These are phyloP conservation scores for Ceratocystis smalleyi DNA, from an alignment of 2,329 filamentous ascomycete genomes.

Conservation along the genomic window DNA sequence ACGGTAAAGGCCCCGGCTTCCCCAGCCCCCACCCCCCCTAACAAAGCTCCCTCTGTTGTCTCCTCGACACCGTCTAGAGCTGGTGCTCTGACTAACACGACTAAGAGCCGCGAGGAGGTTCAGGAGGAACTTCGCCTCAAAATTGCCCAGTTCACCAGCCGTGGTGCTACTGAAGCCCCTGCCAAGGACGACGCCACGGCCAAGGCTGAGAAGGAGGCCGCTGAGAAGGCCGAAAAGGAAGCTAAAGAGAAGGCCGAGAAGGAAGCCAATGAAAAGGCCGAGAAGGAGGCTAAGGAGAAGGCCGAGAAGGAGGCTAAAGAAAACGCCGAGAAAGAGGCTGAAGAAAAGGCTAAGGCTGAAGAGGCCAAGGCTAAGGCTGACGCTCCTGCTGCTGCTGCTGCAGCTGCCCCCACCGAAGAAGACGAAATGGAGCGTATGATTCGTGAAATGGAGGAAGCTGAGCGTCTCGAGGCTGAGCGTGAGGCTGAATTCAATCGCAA, in stretches of 20 bases:
- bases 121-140: constrained; percentile 69
- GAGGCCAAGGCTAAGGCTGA: constrained; percentile 18
- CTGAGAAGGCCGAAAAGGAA: constrained; percentile 22
- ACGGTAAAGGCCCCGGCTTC: constrained; percentile 43
- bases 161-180: constrained; percentile 8
- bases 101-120: constrained; percentile 67
- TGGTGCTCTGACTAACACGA: constrained; percentile 49
- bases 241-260: constrained; percentile 26
- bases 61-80: constrained; percentile 64
- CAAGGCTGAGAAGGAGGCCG: constrained; percentile 22
- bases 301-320: constrained; percentile 22
- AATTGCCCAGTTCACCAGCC: constrained; percentile 45
- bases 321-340: constrained; percentile 16
- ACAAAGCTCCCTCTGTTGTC: constrained; percentile 54
- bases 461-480: constrained; percentile 27
- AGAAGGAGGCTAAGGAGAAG: constrained; percentile 23
- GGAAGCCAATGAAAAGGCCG: constrained; percentile 27
- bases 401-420: constrained; percentile 26
- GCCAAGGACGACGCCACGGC: constrained; percentile 21
- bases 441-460: constrained; percentile 45
- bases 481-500: constrained; percentile 36
- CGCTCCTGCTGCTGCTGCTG: constrained; percentile 22
- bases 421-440: constrained; percentile 46
- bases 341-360: constrained; percentile 22
- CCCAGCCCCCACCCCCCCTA: constrained; percentile 38